A percentile compares a stretch with the other conserved stretches of the same genome.
These are phyloP conservation scores for Claviceps sp. DNA, from an alignment of 2,329 filamentous ascomycete genomes.

Conservation along the genomic window DNA sequence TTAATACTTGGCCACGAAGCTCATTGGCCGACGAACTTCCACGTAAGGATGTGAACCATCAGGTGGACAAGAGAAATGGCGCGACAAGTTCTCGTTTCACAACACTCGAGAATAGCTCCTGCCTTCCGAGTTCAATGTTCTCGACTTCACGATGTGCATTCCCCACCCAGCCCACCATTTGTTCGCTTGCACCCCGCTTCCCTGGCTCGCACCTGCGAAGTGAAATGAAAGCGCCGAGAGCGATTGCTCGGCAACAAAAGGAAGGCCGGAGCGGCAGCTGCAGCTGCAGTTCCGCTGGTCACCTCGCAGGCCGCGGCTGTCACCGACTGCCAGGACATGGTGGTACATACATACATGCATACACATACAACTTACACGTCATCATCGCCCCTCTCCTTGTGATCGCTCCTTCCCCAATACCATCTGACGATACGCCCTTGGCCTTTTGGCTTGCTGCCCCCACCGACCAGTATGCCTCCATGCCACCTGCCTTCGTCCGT, in stretches of 20 bases:
- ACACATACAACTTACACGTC: not conserved
- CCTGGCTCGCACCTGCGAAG: not conserved
- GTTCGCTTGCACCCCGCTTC: not conserved
- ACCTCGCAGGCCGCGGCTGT: not conserved
- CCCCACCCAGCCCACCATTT: not conserved
- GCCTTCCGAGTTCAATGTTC: not conserved
- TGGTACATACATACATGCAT: no score
- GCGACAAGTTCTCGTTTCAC: constrained; percentile 1
- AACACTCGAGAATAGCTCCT: not conserved
- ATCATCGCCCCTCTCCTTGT: constrained; percentile 1
- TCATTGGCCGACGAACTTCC: not conserved
- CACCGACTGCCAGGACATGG: no score
- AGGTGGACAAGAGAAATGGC: constrained; percentile 3
- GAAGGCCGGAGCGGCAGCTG: constrained; percentile 1
- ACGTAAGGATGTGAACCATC: not conserved
- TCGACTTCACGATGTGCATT: not conserved
- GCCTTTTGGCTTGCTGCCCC: not conserved
- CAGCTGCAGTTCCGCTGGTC: not conserved
- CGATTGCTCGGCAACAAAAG: not conserved
- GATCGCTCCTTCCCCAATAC: not conserved
- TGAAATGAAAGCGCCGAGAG: not conserved
- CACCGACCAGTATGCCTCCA: not conserved
- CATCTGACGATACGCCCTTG: constrained; percentile 1
- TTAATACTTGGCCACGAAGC: not conserved
- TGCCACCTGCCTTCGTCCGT: not conserved